Base-by-base conservation (phyloP, 1,139 yeast species). In the Entelexis paramagnoliae region DNA sequence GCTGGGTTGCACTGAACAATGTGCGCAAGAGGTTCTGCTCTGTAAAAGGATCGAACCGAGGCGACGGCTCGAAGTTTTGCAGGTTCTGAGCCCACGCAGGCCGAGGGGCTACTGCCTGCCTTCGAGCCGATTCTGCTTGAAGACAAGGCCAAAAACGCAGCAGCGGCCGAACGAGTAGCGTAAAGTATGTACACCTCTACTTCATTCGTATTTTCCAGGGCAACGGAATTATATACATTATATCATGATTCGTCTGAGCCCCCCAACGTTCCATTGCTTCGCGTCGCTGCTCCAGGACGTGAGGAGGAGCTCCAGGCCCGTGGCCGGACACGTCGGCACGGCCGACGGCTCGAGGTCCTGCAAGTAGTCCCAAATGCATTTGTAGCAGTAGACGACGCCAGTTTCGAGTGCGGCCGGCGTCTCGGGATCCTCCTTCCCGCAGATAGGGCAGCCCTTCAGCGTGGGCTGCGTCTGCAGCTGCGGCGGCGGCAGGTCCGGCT, bases 391-490 rank as follows among this genome's bases (percentile, higher is more conserved):
- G 0, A 88, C 95, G 58, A 80, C 80, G 0, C 98, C 98, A 0
- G 97, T 87, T 63, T 89, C 97, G 42, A 89, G 78, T 6, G 84
- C 78, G 0, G 96, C 88, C 2, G 96, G 96, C 60, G 85, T 87
- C 33, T 76, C 76, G 7, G 88, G 75, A 17, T 68, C 72, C 14
- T 16, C 35, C 11, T 77, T 69, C 30, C 75, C 69, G 62, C 97
- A 91, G n/a, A 89, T 65, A 0, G 93, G 88, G 65, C 97, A 89
- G 55, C 54, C 67, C 66, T 2, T 33, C 35, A 41, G 20, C 7
- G 49, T 17, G 35, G 49, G 20, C 38, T 40, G 16, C 32, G 33
- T 5, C 24, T 16, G 34, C 48, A 17, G 32, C 11, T 26, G 26
- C 2, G 55, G 56, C n/a, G 59, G 55, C 16, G 51, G 51, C 24